phyloP scores from a whole-genome alignment of 352 stramenopile species.

The Phytopythium oedochilum region DNA sequence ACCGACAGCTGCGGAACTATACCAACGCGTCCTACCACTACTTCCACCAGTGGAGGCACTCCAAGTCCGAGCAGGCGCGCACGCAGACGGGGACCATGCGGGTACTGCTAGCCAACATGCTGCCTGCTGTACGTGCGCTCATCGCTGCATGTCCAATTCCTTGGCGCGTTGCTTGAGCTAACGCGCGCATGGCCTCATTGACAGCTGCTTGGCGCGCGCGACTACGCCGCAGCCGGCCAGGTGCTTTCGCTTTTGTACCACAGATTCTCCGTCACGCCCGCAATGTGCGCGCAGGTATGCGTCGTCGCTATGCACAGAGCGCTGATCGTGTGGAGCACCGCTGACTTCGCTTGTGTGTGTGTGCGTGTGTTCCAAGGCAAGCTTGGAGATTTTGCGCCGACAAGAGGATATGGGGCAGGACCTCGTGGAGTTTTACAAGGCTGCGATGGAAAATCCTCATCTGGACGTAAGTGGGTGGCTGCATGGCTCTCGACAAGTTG shows the following conservation, averaged over 20 bases:
- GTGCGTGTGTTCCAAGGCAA: slow-evolving; percentile 39
- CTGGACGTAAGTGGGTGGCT: slow-evolving; percentile 14
- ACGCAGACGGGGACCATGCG: neutral
- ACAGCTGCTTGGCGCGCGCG: slow-evolving; percentile 61
- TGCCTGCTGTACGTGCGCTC: neutral
- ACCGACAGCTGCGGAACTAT: slow-evolving; percentile 34
- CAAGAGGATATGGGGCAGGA: slow-evolving; percentile 44
- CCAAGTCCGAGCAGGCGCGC: neutral
- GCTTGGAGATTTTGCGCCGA: slow-evolving; percentile 68
- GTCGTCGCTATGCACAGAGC: too few species aligned
- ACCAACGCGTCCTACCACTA: slow-evolving; percentile 19
- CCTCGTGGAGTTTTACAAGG: slow-evolving; percentile 53
- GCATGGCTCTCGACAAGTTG: neutral
- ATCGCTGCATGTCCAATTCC: neutral
- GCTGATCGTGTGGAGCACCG: neutral
- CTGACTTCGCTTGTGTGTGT: neutral
- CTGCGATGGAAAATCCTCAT: slow-evolving; percentile 27
- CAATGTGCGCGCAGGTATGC: slow-evolving; percentile 57
- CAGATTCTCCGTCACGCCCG: slow-evolving; percentile 50
- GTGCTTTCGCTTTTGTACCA: slow-evolving; percentile 67
- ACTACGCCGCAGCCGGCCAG: slow-evolving; percentile 65
- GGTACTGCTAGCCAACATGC: neutral
- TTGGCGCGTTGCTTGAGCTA: neutral
- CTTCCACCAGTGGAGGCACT: slow-evolving; percentile 53
- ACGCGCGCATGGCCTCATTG: neutral